Conservation (phyloP, 1,139 yeast species). For the Yamadazyma songkhlaensis region DNA sequence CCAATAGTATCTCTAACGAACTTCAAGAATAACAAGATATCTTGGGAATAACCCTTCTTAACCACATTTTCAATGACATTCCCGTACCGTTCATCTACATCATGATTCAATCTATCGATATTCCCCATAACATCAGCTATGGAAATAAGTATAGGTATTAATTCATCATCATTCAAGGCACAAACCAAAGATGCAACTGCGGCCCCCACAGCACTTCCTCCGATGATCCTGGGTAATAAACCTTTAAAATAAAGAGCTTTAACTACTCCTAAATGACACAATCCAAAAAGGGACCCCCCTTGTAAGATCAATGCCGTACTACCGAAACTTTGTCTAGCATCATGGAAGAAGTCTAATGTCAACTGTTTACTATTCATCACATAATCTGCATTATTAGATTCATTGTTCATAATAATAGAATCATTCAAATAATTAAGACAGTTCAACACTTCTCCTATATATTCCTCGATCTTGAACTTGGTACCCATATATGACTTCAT, state of each 20-base stretch:
- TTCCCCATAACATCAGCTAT: conserved; percentile 52
- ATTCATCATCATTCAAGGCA: conserved; percentile 57
- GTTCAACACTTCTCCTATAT: conserved; percentile 69
- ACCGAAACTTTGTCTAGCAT: conserved; percentile 87
- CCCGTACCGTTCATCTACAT: conserved; percentile 63
- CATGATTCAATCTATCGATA: conserved; percentile 46
- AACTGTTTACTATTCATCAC: conserved; percentile 54
- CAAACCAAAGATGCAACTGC: conserved; percentile 87
- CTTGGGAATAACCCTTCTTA: conserved; percentile 79
- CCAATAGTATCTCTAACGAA: conserved; percentile 79
- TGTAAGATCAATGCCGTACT: conserved; percentile 86
- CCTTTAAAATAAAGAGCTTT: conserved; percentile 73
- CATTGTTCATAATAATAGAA: conserved; percentile 23
- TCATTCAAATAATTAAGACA: conserved; percentile 60
- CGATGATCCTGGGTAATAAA: conserved; percentile 76
- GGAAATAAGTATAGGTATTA: conserved; percentile 45
- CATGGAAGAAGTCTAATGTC: conserved; percentile 83
- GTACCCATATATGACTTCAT: conserved; percentile 86
- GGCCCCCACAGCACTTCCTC: conserved; percentile 96
- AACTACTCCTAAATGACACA: conserved; percentile 91
- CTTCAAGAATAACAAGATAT: conserved; percentile 71
- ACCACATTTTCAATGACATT: conserved; percentile 66
- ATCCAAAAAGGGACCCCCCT: conserved; percentile 92
- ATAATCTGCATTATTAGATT: conserved; percentile 27
- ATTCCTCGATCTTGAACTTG: conserved; percentile 82